Base-by-base conservation (phyloP, 768 basidiomycete species). In the Naganishia randhawae region DNA sequence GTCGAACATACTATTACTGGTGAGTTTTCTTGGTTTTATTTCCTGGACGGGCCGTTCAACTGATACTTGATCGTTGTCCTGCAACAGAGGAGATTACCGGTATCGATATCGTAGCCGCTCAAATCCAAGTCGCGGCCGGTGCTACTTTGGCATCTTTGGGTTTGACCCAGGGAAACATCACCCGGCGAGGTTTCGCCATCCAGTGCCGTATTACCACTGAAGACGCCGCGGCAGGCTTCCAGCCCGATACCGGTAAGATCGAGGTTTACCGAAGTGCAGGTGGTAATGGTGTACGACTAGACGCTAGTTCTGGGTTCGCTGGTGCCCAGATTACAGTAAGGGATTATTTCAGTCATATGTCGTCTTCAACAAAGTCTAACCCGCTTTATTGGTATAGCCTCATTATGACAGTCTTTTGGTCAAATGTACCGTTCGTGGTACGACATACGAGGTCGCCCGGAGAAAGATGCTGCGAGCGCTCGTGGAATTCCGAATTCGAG, bases 1-100 rank as follows among this genome's bases (percentile, higher is more conserved):
- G 96, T 99, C 81, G 96, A 98, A 79, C 96, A 98, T 81, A 98
- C 96, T 66, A 97, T 98, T 79, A 97, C 96, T 69, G 92, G 92
- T 91, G 72, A 63, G 82, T 78, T 25, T 25, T 5, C 17, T 50
- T 41, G 6, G 7, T 14, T 29, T 14, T 27, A 39, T 35, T 27
- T 72, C 50, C 54, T 29, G 2, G 31, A 68, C 52, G 68, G 25
- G n/a, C 33, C 52, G 61, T 45, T 50, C 42, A 33, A 69, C 45
- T 19, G 27, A 39, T 33, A 65, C 48, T 57, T 63, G 74, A 42
- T 72, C 57, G 55, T 51, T 62, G 45, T 25, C 27, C 17, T 22
- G 45, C 54, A 66, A 32, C 78, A 94, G 96, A 98, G 89, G 94
- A 97, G 78, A 99, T 99, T 76, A 98, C 96, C 69, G 96, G 96